Base-by-base conservation (phyloP, 2,329 filamentous ascomycete genomes). In the Aspergillus pseudoviridinutans region DNA sequence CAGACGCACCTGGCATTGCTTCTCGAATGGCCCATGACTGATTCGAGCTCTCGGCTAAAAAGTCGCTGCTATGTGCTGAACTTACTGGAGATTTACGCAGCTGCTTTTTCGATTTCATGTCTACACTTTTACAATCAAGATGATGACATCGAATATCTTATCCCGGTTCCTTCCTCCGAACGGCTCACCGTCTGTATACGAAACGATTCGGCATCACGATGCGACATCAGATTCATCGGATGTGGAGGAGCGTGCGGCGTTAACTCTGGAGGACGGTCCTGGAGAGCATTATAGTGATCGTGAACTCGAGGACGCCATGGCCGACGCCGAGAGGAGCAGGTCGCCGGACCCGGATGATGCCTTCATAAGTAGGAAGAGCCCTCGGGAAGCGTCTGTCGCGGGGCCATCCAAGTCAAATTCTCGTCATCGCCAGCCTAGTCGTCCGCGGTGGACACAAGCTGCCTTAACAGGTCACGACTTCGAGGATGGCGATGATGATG, bases 401-500 rank as follows among this genome's bases (percentile, higher is more conserved):
- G 56, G 57, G 46, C 55, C 58, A 7, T 54, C 58, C 22, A 67
- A 62, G 25, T 53, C 62, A 25, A 58, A 56, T 8, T 62, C 63
- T 32, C 68, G 66, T 32, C 66, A 60, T 53, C 66, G 63, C 58
- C 73, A 68, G 57, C 55, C 57, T 5, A 66, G 70, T 46, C 69
- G 70, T 62, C 64, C 69, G 20, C 66, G 66, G 41, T 73, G 70
- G 69, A 72, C 68, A 60, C 68, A 67, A 29, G 54, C 62, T 9
- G 65, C 64, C n/a, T 62, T 62, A n/a, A 65, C 64, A n/a, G 64
- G 68, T 2, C 65, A 74, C 50, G 73, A 77, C 49, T 64, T 73
- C n/a, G 76, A 79, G 46, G 82, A 85, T 51, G 79, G 82, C 38
- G 83, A 87, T 64, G 83, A 86, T 52, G 84, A 87, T 64, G 85